phyloP scores from a whole-genome alignment of 2,329 filamentous ascomycete genomes.

The Aurifilum marmelostoma region DNA sequence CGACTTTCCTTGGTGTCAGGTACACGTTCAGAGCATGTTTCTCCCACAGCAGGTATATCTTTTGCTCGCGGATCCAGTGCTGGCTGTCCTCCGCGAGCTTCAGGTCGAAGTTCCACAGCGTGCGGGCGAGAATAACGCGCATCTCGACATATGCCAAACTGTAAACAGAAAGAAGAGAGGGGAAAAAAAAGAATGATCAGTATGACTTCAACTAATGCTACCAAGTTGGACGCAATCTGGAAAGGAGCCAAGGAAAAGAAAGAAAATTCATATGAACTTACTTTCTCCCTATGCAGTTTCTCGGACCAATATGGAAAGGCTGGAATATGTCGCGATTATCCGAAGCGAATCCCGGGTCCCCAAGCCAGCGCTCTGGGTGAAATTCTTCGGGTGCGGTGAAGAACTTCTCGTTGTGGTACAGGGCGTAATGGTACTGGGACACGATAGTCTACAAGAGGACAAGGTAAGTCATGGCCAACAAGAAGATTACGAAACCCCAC shows the following conservation, averaged over 20 bases:
- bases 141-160: slow-evolving; percentile 43
- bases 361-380: slow-evolving; percentile 41
- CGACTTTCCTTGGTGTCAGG: slow-evolving; percentile 26
- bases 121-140: slow-evolving; percentile 39
- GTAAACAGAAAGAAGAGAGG: neutral
- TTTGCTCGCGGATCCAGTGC: slow-evolving; percentile 36
- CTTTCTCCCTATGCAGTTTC: slow-evolving; percentile 41
- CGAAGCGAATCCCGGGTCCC: slow-evolving; percentile 23
- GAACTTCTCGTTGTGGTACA: slow-evolving; percentile 37
- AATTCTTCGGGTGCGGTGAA: slow-evolving; percentile 40
- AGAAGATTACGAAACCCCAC: neutral
- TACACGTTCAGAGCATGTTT: slow-evolving; percentile 37
- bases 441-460: slow-evolving; percentile 35
- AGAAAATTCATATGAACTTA: slow-evolving; percentile 28
- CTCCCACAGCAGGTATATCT: slow-evolving; percentile 37
- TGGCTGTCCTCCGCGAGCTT: slow-evolving; percentile 33
- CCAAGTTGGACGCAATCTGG: neutral
- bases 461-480: neutral
- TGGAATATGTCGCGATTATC: slow-evolving; percentile 31
- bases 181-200: neutral
- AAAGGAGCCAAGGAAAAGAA: too few species aligned
- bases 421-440: slow-evolving; percentile 37
- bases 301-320: slow-evolving; percentile 38
- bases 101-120: slow-evolving; percentile 42
- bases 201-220: neutral